Evolutionary conservation across 768 basidiomycete genomes (phyloP).

Genomic region (Auricularia auricula-judae): DNA sequence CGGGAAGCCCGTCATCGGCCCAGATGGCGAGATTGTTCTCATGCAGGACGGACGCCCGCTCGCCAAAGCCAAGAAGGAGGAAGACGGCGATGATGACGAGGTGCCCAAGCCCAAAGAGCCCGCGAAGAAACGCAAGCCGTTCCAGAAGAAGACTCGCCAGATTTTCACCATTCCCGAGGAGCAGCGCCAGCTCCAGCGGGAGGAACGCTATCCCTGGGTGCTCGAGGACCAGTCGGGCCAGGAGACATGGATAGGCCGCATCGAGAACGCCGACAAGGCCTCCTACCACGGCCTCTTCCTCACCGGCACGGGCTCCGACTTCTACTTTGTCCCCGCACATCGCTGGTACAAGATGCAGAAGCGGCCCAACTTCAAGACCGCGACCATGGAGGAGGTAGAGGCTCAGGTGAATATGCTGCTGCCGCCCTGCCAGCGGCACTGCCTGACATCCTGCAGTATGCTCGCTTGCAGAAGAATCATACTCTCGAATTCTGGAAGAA

Average conservation of each 20-base stretch:
- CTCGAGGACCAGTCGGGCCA: conserved; percentile 66
- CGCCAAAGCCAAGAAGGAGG: conserved; percentile 18
- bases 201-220: conserved; percentile 88
- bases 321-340: conserved; percentile 80
- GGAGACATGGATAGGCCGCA: conserved; percentile 71
- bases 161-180: conserved; percentile 76
- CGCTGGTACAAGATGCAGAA: conserved; percentile 93
- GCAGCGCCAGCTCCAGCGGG: conserved; percentile 62
- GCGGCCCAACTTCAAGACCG: conserved; percentile 57
- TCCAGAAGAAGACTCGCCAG: conserved; percentile 73
- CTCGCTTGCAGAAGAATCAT: conserved; percentile 56
- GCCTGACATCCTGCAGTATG: conserved; percentile 27
- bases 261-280: conserved; percentile 66
- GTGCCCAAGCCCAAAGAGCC: conserved; percentile 32
- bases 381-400: conserved; percentile 46
- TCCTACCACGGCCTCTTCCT: conserved; percentile 66
- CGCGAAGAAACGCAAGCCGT: conserved; percentile 44
- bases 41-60: conserved; percentile 54
- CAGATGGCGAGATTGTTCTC: conserved; percentile 71
- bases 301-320: conserved; percentile 59
- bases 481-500: conserved; percentile 64
- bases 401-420: neutral
- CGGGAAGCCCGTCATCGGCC: conserved; percentile 72
- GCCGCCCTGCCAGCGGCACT: conserved; percentile 10
- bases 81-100: conserved; percentile 7